A percentile compares a stretch with the other conserved stretches of the same genome.
phyloP scores from a whole-genome alignment of 495 filamentous ascomycete genomes.

The Sordaria brevicollis region DNA sequence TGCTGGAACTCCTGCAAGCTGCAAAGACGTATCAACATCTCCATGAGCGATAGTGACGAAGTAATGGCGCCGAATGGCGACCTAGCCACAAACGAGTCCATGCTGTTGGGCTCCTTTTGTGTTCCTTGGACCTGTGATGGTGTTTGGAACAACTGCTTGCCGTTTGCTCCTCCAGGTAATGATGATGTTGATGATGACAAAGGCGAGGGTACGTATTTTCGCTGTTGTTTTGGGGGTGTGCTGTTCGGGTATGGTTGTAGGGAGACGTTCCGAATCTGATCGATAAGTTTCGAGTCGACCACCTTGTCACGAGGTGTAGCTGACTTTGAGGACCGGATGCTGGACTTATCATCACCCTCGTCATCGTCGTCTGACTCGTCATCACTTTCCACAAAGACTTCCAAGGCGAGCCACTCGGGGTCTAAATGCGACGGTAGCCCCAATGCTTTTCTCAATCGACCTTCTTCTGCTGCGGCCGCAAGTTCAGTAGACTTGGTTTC shows the following conservation, averaged over 20 bases:
- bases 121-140: neutral
- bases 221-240: slow-evolving; percentile 3
- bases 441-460: slow-evolving; percentile 36
- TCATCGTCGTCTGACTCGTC: slow-evolving; percentile 31
- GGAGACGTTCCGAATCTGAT: slow-evolving; percentile 30
- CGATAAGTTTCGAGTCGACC: slow-evolving; percentile 28
- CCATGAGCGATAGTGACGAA: slow-evolving; percentile 84
- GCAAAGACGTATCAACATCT: slow-evolving; percentile 85
- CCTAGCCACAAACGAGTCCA: slow-evolving; percentile 13
- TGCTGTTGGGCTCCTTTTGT: neutral
- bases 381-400: slow-evolving; percentile 65
- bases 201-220: neutral
- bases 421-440: slow-evolving; percentile 71
- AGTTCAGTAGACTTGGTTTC: slow-evolving; percentile 21
- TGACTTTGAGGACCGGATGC: neutral
- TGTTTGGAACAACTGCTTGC: neutral
- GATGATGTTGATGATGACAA: neutral
- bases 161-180: neutral
- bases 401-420: slow-evolving; percentile 91
- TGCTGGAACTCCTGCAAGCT: slow-evolving; percentile 97
- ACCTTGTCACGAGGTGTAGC: slow-evolving; percentile 4
- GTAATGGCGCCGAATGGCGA: slow-evolving; percentile 46
- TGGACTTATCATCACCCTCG: slow-evolving; percentile 14
- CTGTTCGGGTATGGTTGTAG: slow-evolving; percentile 22
- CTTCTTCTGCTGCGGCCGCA: neutral